Evolutionary conservation across 2,329 filamentous ascomycete species (phyloP).

Genomic region (Epichloe hybrida): DNA sequence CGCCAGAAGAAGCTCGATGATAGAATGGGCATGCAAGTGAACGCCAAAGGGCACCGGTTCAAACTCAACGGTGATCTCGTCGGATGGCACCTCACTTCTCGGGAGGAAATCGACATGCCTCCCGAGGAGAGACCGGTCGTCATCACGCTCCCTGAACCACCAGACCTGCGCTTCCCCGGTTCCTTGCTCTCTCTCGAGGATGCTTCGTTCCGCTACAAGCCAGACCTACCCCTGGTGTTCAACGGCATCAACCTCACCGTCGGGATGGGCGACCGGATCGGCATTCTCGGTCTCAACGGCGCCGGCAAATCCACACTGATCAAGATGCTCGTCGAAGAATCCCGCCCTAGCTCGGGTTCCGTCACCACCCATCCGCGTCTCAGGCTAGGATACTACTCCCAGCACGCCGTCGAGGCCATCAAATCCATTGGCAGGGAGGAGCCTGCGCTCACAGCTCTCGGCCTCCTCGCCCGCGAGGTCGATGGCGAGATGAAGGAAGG

Average conservation of each 20-base stretch:
- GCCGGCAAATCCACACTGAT: slow-evolving; percentile 71
- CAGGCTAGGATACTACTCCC: slow-evolving; percentile 64
- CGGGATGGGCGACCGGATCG: slow-evolving; percentile 59
- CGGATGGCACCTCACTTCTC: slow-evolving; percentile 44
- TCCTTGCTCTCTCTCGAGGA: slow-evolving; percentile 60
- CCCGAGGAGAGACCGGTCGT: slow-evolving; percentile 44
- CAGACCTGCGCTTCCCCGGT: slow-evolving; percentile 61
- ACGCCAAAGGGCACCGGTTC: slow-evolving; percentile 58
- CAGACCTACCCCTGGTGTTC: slow-evolving; percentile 30
- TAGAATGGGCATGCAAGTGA: slow-evolving; percentile 63
- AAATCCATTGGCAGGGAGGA: slow-evolving; percentile 37
- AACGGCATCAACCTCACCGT: slow-evolving; percentile 55
- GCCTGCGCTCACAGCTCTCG: slow-evolving; percentile 48
- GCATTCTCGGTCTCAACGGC: slow-evolving; percentile 67
- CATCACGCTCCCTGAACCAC: slow-evolving; percentile 46
- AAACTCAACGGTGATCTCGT: slow-evolving; percentile 63
- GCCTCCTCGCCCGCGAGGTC: slow-evolving; percentile 44
- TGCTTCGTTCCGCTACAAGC: slow-evolving; percentile 49
- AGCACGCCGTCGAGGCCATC: slow-evolving; percentile 62
- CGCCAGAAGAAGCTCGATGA: slow-evolving; percentile 77
- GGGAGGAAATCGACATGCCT: slow-evolving; percentile 60
- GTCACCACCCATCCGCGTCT: slow-evolving; percentile 55
- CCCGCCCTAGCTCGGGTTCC: slow-evolving; percentile 45
- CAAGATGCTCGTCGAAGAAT: slow-evolving; percentile 50
- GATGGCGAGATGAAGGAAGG: slow-evolving; percentile 47